These are phyloP conservation scores for Fonsecaea erecta DNA, from an alignment of 2,329 filamentous ascomycete genomes.

Conservation along the genomic window DNA sequence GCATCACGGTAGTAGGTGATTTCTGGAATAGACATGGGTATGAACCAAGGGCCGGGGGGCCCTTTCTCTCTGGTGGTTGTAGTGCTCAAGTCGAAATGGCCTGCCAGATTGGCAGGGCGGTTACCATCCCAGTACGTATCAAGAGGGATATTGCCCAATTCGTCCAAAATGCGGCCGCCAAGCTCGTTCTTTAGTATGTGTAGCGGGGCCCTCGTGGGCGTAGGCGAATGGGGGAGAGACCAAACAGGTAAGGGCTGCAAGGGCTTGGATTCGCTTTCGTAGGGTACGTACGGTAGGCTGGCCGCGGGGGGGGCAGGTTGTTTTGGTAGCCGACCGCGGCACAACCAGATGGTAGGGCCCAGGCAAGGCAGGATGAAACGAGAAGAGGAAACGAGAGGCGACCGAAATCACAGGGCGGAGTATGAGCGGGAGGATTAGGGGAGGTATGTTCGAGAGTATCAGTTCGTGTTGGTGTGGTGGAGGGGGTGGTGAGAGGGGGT, in stretches of 20 bases:
- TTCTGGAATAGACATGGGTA: slow-evolving; percentile 8
- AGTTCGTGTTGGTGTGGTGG: neutral
- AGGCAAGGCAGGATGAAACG: neutral
- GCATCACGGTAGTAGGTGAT: neutral
- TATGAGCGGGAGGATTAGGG: slow-evolving; percentile 12
- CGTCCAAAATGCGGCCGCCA: slow-evolving; percentile 17
- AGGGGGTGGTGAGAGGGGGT: neutral
- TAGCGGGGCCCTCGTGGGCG: slow-evolving; percentile 13
- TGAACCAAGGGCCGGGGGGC: neutral
- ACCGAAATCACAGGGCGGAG: slow-evolving; percentile 2
- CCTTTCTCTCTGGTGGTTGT: neutral
- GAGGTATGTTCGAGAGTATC: neutral
- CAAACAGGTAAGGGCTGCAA: slow-evolving; percentile 12
- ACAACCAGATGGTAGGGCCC: neutral
- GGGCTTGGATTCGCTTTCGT: slow-evolving; percentile 8
- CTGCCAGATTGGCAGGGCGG: slow-evolving; percentile 1
- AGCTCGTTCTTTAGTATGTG: slow-evolving; percentile 31
- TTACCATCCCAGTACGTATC: neutral
- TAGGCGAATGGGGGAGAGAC: slow-evolving; percentile 14
- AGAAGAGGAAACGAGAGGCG: slow-evolving; percentile 6
- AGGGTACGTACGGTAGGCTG: neutral
- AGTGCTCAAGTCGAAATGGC: neutral
- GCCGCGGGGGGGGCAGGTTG: neutral
- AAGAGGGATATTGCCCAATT: slow-evolving; percentile 15
- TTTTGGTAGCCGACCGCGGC: neutral